Percentiles rank a stretch among this genome's conserved stretches.
phyloP scores from a whole-genome alignment of 2,329 filamentous ascomycete genomes.

The Lachnellula occidentalis region DNA sequence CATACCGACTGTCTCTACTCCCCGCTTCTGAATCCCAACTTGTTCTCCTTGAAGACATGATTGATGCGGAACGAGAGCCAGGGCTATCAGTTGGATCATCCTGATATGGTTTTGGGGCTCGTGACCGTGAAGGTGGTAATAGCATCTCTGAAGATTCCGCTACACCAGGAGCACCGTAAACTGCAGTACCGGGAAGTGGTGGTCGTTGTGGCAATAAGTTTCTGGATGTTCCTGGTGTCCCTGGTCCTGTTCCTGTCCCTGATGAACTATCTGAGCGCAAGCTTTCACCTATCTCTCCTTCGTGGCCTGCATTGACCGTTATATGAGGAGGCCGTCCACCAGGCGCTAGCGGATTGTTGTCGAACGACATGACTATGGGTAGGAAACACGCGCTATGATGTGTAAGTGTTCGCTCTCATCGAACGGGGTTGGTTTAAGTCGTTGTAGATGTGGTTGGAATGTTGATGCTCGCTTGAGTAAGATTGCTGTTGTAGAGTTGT shows the following conservation, averaged over 20 bases:
- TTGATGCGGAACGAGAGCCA: conserved; percentile 37
- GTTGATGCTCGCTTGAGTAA: neutral
- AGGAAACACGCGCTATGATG: conserved; percentile 6
- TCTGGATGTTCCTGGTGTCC: conserved; percentile 26
- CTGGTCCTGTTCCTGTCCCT: conserved; percentile 12
- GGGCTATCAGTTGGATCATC: conserved; percentile 43
- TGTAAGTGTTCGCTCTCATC: conserved; percentile 14
- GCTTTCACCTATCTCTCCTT: conserved; percentile 38
- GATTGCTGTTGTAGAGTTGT: conserved; percentile 4
- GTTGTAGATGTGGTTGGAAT: neutral
- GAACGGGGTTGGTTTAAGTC: neutral
- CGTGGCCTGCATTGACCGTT: conserved; percentile 54
- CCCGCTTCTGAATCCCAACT: conserved; percentile 59
- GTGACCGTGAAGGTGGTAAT: conserved; percentile 41
- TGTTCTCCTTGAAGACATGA: conserved; percentile 52
- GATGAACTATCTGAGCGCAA: conserved; percentile 35
- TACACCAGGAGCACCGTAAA: conserved; percentile 23
- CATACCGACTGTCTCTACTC: conserved; percentile 45
- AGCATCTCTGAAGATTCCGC: conserved; percentile 42
- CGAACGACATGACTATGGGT: conserved; percentile 14
- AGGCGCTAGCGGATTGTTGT: conserved; percentile 7
- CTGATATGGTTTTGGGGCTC: conserved; percentile 43
- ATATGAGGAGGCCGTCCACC: conserved; percentile 47
- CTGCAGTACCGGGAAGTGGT: conserved; percentile 9
- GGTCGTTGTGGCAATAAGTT: conserved; percentile 25